A percentile compares a stretch with the other conserved stretches of the same genome.
Conservation (phyloP, 140 eudicot species). For the Artemisia princeps region DNA sequence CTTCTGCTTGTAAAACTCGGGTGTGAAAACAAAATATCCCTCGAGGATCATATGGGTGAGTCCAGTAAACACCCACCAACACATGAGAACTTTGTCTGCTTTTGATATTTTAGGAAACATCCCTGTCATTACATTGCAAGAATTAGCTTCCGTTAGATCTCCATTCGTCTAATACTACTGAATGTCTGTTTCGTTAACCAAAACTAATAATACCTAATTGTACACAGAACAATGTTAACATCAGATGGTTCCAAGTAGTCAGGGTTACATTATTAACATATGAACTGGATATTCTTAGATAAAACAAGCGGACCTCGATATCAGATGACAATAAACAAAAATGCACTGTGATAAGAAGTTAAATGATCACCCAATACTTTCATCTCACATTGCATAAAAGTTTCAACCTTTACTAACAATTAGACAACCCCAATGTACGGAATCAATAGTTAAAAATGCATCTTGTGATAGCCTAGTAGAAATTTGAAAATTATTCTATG, state of each 20-base stretch:
- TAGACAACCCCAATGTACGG: background rate
- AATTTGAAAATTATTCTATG: no score
- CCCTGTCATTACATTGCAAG: conserved; percentile 39
- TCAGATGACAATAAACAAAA: background rate
- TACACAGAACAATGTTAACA: background rate
- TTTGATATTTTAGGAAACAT: conserved; percentile 47
- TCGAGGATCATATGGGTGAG: conserved; percentile 81
- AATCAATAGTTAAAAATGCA: no score
- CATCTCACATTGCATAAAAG: background rate
- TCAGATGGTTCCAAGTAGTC: background rate
- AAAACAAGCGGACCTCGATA: background rate
- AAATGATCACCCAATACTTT: background rate
- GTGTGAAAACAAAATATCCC: conserved; percentile 87
- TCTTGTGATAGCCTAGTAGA: no score
- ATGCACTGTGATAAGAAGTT: background rate
- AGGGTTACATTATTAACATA: background rate
- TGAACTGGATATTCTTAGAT: background rate
- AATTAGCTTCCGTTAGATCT: conserved; percentile 11
- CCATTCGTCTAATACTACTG: background rate
- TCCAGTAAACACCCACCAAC: conserved; percentile 97
- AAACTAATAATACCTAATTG: no score
- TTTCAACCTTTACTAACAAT: background rate
- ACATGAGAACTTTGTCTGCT: conserved; percentile 69
- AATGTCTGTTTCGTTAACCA: background rate
- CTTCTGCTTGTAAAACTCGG: conserved; percentile 63